Evolutionary conservation across 2,329 filamentous ascomycete species (phyloP).

Genomic region (Xylariaceae sp.): DNA sequence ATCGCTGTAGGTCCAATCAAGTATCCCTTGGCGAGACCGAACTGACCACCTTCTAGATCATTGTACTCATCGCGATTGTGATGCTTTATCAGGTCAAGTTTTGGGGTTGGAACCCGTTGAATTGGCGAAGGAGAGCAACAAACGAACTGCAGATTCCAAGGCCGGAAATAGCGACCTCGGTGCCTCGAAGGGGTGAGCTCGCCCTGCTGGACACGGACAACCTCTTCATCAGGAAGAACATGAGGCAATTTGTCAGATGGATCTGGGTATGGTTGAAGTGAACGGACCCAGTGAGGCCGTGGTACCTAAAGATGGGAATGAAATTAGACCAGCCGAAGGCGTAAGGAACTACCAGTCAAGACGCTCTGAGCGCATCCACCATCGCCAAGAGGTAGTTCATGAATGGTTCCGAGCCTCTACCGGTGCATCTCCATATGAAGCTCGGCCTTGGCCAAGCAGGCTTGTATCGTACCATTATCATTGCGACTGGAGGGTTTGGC

Average conservation of each 20-base stretch:
- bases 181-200: constrained; percentile 4
- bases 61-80: background rate
- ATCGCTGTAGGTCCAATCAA: constrained; percentile 1
- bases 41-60: background rate
- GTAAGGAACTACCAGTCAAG: too few species aligned
- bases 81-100: constrained; percentile 2
- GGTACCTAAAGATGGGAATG: too few species aligned
- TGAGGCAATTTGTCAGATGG: constrained; percentile 1
- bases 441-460: too few species aligned
- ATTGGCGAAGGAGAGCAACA: constrained; percentile 3
- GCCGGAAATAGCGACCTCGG: constrained; percentile 2
- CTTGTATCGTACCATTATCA: too few species aligned
- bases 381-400: too few species aligned
- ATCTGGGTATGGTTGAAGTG: constrained; percentile 3
- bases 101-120: constrained; percentile 2
- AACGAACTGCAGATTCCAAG: constrained; percentile 4
- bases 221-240: constrained; percentile 2
- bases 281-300: background rate
- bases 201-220: constrained; percentile 3
- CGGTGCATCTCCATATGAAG: too few species aligned
- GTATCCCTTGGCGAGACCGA: background rate
- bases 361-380: too few species aligned
- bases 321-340: too few species aligned
- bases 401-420: too few species aligned
- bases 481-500: too few species aligned